phyloP scores from a whole-genome alignment of 1,284 basidiomycete genomes.

The Laetiporus sulphureus region DNA sequence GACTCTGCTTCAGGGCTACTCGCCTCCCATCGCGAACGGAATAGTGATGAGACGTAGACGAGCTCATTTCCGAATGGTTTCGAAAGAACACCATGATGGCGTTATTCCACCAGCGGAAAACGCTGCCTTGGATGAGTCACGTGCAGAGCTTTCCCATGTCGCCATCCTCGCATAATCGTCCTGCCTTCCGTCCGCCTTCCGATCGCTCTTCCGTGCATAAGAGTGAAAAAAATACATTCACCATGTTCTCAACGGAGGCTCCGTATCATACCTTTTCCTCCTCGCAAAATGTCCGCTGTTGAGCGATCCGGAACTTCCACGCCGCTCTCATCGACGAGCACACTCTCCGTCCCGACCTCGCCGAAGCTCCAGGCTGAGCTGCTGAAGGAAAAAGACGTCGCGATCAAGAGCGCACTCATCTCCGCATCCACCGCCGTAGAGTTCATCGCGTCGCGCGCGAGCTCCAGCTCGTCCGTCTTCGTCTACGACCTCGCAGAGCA shows the following conservation, averaged over 20 bases:
- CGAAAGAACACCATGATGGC: too few species aligned
- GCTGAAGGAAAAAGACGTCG: conserved; percentile 14
- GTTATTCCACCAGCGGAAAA: too few species aligned
- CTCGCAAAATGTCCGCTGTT: conserved; percentile 19
- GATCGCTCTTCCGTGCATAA: too few species aligned
- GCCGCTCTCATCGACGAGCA: conserved; percentile 27
- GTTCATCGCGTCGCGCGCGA: conserved; percentile 48
- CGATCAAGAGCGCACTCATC: conserved; percentile 23
- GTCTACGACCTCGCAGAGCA: conserved; percentile 79
- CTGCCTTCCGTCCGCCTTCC: too few species aligned
- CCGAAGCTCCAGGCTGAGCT: conserved; percentile 21
- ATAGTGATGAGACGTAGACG: too few species aligned
- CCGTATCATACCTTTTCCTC: conserved; percentile 2
- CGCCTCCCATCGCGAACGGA: too few species aligned
- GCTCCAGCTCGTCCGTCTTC: conserved; percentile 62
- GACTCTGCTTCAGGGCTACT: too few species aligned
- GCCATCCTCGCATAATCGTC: conserved; percentile 7
- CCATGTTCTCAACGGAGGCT: too few species aligned
- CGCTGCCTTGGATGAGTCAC: neutral
- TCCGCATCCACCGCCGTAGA: conserved; percentile 62
- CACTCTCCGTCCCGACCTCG: conserved; percentile 26
- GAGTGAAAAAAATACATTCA: too few species aligned
- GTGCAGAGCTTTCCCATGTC: neutral
- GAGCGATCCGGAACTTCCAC: conserved; percentile 22
- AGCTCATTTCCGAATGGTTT: too few species aligned